Base-by-base conservation (phyloP, 805 yeast species). In the Ogataea populi-albae region DNA sequence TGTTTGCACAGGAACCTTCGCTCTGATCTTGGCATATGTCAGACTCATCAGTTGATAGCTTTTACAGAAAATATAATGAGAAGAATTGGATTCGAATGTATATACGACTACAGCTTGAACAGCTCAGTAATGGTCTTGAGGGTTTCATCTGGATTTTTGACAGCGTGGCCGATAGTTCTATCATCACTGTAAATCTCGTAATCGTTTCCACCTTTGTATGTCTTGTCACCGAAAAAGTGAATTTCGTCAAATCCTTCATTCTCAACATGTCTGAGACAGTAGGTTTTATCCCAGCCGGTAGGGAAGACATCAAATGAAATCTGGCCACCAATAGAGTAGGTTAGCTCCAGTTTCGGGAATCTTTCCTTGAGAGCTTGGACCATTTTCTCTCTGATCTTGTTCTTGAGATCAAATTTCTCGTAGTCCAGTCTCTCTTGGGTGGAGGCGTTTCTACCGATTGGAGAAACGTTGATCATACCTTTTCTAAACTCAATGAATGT, bases 261-360 rank as follows among this genome's bases (percentile, higher is more conserved):
- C 56, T 69, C 86, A 54, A 93, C 89, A 68, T 91, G 98, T 67
- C 83, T 88, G 62, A 93, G 77, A 67, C 95, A 86, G 73, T 91
- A 93, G 45, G 99, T 93, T 79, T 93, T 93, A 69, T 93, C 99
- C 99, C 99, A 93, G 60, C 99, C 98, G 47, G 96, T 86, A 72
- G 99, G 99, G 91, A 93, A 93, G 47, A 93, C 98, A 59, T 93
- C 99, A 57, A 93, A 93, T 23, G 98, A 91, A 64, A 93, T 93
- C 76, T 93, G 98, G 54, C 99, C 99, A 66, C 99, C 99, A 49
- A 93, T 93, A 41, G 98, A 93, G 77, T 84, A 93, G 50, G 98
- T 91, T 60, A 93, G 76, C 38, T 82, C 84, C 56, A 72, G 72
- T 65, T 89, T 91, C 39, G 91, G 65, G 75, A 93, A 93, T 57